Conservation (phyloP, 228 moss, liverwort and hornwort genomes). For the Sphagnum magellanicum region DNA sequence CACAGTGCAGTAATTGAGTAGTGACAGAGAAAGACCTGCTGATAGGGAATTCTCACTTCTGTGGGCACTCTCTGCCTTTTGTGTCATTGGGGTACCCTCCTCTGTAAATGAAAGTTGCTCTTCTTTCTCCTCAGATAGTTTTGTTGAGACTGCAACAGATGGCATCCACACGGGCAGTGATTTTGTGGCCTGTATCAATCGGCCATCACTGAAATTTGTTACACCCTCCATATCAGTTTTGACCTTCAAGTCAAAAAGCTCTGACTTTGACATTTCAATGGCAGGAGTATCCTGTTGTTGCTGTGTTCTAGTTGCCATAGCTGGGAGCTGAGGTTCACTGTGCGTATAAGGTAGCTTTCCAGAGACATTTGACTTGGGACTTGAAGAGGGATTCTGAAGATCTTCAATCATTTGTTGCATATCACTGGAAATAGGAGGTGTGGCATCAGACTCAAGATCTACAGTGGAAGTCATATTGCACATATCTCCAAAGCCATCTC, state of each 20-base stretch:
- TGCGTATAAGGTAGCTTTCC: slow-evolving; percentile 21
- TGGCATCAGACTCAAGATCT: not conserved
- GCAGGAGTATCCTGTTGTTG: slow-evolving; percentile 18
- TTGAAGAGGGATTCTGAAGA: not conserved
- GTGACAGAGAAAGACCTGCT: too few species aligned
- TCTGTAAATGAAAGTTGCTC: not conserved
- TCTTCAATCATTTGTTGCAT: slow-evolving; percentile 5
- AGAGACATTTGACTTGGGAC: not conserved
- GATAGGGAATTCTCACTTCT: too few species aligned
- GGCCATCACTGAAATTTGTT: slow-evolving; percentile 1
- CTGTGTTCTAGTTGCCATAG: slow-evolving; percentile 3
- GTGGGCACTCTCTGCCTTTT: too few species aligned
- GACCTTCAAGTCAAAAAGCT: not conserved
- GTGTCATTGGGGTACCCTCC: too few species aligned
- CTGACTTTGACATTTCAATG: not conserved
- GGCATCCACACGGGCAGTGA: slow-evolving; percentile 19
- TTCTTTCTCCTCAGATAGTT: slow-evolving; percentile 4
- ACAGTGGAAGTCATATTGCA: not conserved
- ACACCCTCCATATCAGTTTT: not conserved
- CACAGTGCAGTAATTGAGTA: too few species aligned
- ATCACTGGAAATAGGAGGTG: not conserved
- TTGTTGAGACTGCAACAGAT: slow-evolving; percentile 9
- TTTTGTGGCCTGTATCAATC: slow-evolving; percentile 11
- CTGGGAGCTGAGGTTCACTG: slow-evolving; percentile 36
- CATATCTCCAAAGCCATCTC: not conserved